Percentiles rank a stretch among this genome's conserved stretches.
These are phyloP conservation scores for Aspergillus nidulans DNA, from an alignment of 495 filamentous ascomycete species.

Conservation along the genomic window DNA sequence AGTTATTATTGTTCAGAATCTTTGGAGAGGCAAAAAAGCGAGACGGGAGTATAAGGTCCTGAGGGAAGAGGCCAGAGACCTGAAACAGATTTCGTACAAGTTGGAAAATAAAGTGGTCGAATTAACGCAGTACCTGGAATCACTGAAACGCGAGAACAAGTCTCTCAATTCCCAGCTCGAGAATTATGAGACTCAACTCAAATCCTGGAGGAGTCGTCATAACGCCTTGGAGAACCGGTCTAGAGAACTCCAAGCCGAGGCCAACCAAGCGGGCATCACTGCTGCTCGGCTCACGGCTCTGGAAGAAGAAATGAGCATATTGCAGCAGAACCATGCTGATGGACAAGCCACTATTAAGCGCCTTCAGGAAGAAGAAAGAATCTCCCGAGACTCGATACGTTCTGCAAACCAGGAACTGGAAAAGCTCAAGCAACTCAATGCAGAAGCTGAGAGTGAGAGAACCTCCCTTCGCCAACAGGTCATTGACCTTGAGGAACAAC, in stretches of 20 bases:
- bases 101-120: constrained; percentile 99
- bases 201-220: constrained; percentile 88
- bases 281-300: constrained; percentile 81
- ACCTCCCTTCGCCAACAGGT: constrained; percentile 78
- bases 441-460: constrained; percentile 76
- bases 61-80: constrained; percentile 91
- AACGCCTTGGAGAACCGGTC: constrained; percentile 84
- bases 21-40: constrained; percentile 86
- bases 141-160: constrained; percentile 91
- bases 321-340: constrained; percentile 85
- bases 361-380: constrained; percentile 86
- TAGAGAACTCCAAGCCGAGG: constrained; percentile 92
- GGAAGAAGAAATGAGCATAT: constrained; percentile 88
- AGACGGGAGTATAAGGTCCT: constrained; percentile 79
- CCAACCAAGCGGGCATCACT: constrained; percentile 94
- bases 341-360: constrained; percentile 82
- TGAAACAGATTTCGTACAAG: constrained; percentile 98
- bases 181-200: constrained; percentile 93
- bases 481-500: constrained; percentile 82
- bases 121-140: constrained; percentile 87
- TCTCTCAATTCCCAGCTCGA: constrained; percentile 81
- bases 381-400: constrained; percentile 72
- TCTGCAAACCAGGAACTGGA: constrained; percentile 74
- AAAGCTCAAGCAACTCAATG: constrained; percentile 61
- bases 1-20: constrained; percentile 83